Percentiles rank a stretch among this genome's conserved stretches.
Conservation (phyloP, 148 eudicot species). For the Heliosperma pusillum region DNA sequence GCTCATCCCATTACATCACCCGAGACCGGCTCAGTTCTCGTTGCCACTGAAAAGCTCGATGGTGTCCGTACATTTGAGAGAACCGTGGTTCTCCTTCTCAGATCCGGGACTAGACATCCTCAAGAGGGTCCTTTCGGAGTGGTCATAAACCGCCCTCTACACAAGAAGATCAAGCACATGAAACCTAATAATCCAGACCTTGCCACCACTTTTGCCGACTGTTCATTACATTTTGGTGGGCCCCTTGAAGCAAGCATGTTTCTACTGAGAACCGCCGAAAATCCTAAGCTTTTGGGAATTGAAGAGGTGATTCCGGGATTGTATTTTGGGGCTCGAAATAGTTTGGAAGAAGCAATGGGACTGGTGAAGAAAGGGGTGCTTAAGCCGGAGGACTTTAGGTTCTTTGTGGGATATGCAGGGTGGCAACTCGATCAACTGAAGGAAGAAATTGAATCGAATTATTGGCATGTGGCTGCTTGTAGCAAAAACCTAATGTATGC, state of each 20-base stretch:
- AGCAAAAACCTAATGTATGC: slow-evolving; percentile 59
- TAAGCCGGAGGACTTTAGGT: slow-evolving; percentile 77
- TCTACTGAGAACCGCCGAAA: slow-evolving; percentile 47
- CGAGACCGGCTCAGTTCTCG: slow-evolving; percentile 83
- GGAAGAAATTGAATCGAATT: slow-evolving; percentile 71
- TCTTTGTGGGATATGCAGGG: slow-evolving; percentile 93
- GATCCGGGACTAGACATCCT: slow-evolving; percentile 73
- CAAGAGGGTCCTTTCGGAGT: slow-evolving; percentile 92
- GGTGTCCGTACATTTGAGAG: slow-evolving; percentile 79
- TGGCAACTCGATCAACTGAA: slow-evolving; percentile 87
- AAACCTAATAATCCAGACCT: slow-evolving; percentile 63
- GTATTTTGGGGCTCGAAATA: slow-evolving; percentile 72
- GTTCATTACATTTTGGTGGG: slow-evolving; percentile 88
- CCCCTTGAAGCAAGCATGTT: slow-evolving; percentile 90
- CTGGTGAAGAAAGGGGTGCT: slow-evolving; percentile 74
- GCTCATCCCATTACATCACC: slow-evolving; percentile 91
- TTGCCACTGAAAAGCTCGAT: slow-evolving; percentile 94
- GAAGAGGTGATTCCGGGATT: slow-evolving; percentile 83
- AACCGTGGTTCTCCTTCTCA: slow-evolving; percentile 82
- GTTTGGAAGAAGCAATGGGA: slow-evolving; percentile 72
- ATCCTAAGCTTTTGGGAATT: slow-evolving; percentile 44
- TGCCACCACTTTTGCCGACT: slow-evolving; percentile 73
- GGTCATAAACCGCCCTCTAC: slow-evolving; percentile 75
- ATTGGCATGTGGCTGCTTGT: slow-evolving; percentile 94
- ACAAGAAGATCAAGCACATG: slow-evolving; percentile 78